Evolutionary conservation across 2,329 filamentous ascomycete species (phyloP).

Genomic region (Uncinocarpus reesii): DNA sequence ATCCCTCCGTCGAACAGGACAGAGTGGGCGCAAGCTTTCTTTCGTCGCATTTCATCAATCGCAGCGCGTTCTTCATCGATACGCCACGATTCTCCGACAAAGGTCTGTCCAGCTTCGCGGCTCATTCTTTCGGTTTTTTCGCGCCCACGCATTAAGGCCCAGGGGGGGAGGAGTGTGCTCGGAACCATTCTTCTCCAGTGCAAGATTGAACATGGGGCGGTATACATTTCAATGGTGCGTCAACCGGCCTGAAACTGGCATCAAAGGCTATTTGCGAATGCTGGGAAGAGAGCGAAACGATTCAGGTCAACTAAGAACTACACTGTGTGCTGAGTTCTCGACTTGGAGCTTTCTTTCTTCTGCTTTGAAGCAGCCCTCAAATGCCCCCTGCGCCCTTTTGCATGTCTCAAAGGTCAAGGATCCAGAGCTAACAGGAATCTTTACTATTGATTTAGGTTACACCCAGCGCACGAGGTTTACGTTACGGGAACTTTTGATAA

Average conservation of each 20-base stretch:
- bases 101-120: background rate
- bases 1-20: too few relatives aligned
- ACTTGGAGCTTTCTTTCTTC: background rate
- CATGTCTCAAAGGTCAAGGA: background rate
- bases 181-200: background rate
- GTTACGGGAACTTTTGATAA: constrained; percentile 94
- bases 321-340: background rate
- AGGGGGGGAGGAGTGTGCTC: background rate
- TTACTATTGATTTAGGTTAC: constrained; percentile 51
- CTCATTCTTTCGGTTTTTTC: background rate
- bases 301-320: background rate
- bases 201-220: constrained; percentile 7
- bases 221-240: constrained; percentile 17
- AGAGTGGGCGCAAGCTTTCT: background rate
- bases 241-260: background rate
- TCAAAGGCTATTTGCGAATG: background rate
- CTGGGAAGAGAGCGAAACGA: background rate
- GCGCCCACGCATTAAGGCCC: background rate
- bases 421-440: background rate
- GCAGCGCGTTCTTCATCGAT: background rate
- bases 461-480: constrained; percentile 74
- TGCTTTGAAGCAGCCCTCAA: background rate
- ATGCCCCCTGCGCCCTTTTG: constrained; percentile 13
- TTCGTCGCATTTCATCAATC: background rate
- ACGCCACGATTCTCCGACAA: background rate